These are phyloP conservation scores for Punica granatum DNA, from an alignment of 345 rosid species.

Conservation along the genomic window DNA sequence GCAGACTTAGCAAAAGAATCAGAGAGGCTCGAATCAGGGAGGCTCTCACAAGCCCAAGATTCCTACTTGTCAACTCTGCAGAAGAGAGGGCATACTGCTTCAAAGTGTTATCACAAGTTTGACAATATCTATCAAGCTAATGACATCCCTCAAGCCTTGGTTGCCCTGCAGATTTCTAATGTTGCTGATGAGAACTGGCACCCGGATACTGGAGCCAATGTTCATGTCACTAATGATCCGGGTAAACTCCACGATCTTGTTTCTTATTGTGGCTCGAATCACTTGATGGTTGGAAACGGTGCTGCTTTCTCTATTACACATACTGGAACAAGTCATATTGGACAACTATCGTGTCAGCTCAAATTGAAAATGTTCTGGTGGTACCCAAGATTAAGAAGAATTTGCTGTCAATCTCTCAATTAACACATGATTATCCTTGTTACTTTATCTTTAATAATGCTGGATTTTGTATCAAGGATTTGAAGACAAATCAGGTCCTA, in stretches of 20 bases:
- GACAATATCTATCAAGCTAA: background rate
- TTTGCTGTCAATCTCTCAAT: background rate
- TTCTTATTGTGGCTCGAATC: background rate
- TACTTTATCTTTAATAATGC: background rate
- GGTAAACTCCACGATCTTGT: background rate
- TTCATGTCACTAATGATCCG: background rate
- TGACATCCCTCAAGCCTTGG: background rate
- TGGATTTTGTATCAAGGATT: background rate
- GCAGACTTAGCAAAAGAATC: too few species aligned
- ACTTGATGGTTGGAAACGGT: slow-evolving; percentile 4
- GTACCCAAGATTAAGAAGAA: background rate
- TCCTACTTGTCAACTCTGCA: background rate
- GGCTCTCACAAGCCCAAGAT: too few species aligned
- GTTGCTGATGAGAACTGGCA: background rate
- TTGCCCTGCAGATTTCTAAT: background rate
- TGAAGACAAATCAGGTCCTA: background rate
- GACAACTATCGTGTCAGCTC: background rate
- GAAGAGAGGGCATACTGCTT: background rate
- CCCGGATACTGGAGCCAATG: background rate
- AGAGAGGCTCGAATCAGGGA: too few species aligned
- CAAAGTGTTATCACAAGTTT: background rate
- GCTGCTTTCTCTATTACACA: background rate
- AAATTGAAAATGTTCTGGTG: background rate
- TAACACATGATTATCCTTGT: background rate
- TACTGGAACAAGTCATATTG: background rate